Base-by-base conservation (phyloP, 140 eudicot species). In the Cichorium intybus region DNA sequence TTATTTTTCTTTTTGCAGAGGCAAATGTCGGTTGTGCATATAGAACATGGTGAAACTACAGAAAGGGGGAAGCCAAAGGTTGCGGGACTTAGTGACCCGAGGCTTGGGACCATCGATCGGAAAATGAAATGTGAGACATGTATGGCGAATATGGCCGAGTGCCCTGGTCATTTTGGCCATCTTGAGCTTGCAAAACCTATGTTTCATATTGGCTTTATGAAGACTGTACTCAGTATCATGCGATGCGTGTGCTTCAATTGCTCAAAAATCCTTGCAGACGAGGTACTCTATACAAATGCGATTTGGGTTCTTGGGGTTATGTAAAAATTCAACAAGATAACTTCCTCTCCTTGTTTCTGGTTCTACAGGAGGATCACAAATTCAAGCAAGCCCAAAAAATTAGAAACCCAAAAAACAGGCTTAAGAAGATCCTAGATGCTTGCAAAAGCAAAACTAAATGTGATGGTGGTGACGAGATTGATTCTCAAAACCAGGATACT, bases 151-250 rank as follows among this genome's bases (percentile, higher is more conserved):
- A 92, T 92, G 98, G 98, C 96, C 0, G 98, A 92, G 66, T 92
- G 98, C 55, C 96, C 98, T 9, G 98, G 98, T 8, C 98, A 92
- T 63, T 92, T 92, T 56, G 98, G 98, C n/a, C 98, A 92, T 75
- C 87, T 92, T 27, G 98, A 92, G 95, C 93, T 93, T 5, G 99
- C 99, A 0, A 93, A 88, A 52, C 99, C 99, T 4, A 88, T 92
- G 99, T 92, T 75, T 78, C 96, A 92, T 55, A 88, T 92, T 16
- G 98, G 98, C 7, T 92, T 88, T 71, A 60, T 92, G 81, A 92
- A 92, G 80, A 85, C 89, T 20, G 98, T 92, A 24, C 95, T 88
- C 63, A 87, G 88, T 62, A 83, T 92, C 21, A 82, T 92, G 85
- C 89, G 98, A 7, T 88, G 96, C 20, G 98, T 92, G 34, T 92